Base-by-base conservation (phyloP, 495 filamentous ascomycete species). In the Beverwykella pulmonaria region DNA sequence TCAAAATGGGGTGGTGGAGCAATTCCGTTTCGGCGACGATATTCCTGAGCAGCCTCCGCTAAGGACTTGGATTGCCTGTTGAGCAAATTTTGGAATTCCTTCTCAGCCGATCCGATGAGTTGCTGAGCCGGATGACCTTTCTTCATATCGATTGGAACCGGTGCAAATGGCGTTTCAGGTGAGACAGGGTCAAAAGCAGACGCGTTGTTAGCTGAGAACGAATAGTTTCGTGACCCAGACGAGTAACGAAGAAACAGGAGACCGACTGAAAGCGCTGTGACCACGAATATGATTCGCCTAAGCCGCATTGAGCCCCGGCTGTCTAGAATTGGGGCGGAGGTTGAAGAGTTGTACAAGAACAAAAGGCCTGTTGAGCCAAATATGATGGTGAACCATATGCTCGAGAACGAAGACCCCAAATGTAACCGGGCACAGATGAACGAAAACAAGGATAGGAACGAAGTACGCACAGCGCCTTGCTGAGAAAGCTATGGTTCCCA, bases 1-100 rank as follows among this genome's bases (percentile, higher is more conserved):
- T 90, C 86, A 65, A 90, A 91, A 48, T 84, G 78, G 0, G 82
- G 79, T 63, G 88, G 88, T 15, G 88, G 88, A 4, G 79, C 73
- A 26, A 86, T 77, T 1, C 80, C 77, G 48, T 83, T 76, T 55
- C 88, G 79, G 30, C 86, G 81, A 49, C 78, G 77, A 74, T 91
- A 90, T 72, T 87, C 83, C 6, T 76, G 71, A 1, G 84, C 82
- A 1, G 86, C 86, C 20, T 82, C 77, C 1, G 76, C 76, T 7
- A 89, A 66, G 0, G 80, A 83, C 22, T 82, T 78, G 64, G 65
- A 81, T 73, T 68, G 86, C 78, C 61, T 79, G 70, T 63, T 34
- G 75, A 75, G 76, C 75, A 85, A 23, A 74, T 76, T 59, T 75
- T 77, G 10, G 76, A 80, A 75, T 5, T 78, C 77, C 17, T 80